Evolutionary conservation across 768 basidiomycete genomes (phyloP), one percentile per base, ranked within the genome.

Genomic region (Termitomyces sp.): DNA sequence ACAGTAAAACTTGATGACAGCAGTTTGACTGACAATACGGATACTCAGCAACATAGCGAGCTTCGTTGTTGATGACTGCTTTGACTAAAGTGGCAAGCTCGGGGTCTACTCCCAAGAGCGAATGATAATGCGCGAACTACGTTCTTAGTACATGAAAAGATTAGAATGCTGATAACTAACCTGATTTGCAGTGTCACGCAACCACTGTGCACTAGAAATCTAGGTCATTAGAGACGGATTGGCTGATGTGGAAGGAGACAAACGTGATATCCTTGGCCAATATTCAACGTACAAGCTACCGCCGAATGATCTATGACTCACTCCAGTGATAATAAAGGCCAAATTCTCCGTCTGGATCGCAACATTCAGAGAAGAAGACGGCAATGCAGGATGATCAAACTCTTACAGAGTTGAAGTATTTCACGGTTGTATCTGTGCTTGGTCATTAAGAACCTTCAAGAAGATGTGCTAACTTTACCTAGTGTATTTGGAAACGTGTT

Each of bases 401-500:
- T 16, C 34, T 21, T 64, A 84, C 89, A 64, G 79, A 63, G 66
- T 78, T 84, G 68, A 84, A 90, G 65, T 90, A 92, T 66, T 82
- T 85, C 56, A 92, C 85, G 8, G 90, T 90, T 3, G 89, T 91
- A 64, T 92, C 90, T 89, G 57, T 19, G 35, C 32, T 27, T 17
- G 17, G 34, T 54, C 42, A 53, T 49, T 40, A 9, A 55, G 25
- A 50, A 52, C 23, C 54, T 25, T 31, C 38, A 23, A 27, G 17
- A 48, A 56, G 35, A 40, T 42, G 31, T 17, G 23, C 40, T 12
- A 5, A 19, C 8, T 75, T 57, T 61, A 88, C 88, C 89, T 44
- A 92, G 78, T 0, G 90, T 92, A 62, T 90, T 90, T 3, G 90
- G 90, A 65, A 90, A 90, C 0, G 89, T 86, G 59, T 91, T 92